A percentile compares a stretch with the other conserved stretches of the same genome.
Conservation (phyloP, 2,329 filamentous ascomycete species). For the Remersonia thermophila region DNA sequence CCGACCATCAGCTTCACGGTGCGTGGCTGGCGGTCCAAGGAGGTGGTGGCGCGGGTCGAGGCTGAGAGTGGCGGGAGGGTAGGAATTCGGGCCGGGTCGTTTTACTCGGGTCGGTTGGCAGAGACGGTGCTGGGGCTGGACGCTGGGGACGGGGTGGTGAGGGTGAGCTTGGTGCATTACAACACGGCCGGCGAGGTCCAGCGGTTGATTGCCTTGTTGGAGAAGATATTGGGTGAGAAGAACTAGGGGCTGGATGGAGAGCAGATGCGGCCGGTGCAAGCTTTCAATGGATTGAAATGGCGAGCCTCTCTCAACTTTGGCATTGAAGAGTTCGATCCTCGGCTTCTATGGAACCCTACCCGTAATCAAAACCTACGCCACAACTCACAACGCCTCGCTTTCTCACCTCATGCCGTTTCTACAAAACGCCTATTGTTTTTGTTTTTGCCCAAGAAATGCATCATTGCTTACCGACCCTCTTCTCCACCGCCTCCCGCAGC, state of each 20-base stretch:
- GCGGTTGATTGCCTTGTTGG: slow-evolving; percentile 38
- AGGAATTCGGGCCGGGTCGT: slow-evolving; percentile 49
- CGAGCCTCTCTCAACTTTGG: too few relatives aligned
- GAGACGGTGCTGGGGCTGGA: slow-evolving; percentile 41
- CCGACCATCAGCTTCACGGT: slow-evolving; percentile 53
- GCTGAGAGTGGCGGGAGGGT: slow-evolving; percentile 29
- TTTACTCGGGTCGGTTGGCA: slow-evolving; percentile 48
- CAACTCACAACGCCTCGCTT: background rate
- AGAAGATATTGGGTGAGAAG: slow-evolving; percentile 31
- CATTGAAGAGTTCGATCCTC: too few relatives aligned
- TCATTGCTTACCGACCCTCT: slow-evolving; percentile 31
- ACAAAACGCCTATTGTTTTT: too few relatives aligned
- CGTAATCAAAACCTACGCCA: background rate
- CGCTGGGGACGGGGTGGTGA: slow-evolving; percentile 47
- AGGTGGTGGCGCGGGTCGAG: slow-evolving; percentile 46
- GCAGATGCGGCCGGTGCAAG: background rate
- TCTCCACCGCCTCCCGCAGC: slow-evolving; percentile 68
- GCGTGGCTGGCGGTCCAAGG: slow-evolving; percentile 34
- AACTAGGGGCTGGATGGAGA: too few relatives aligned
- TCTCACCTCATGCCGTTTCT: background rate
- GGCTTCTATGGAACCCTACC: too few relatives aligned
- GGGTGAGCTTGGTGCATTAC: slow-evolving; percentile 55
- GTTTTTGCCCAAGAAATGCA: background rate
- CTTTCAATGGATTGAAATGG: too few relatives aligned
- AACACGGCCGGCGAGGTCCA: slow-evolving; percentile 51